Evolutionary conservation across 805 yeast genomes (phyloP), one percentile per base, ranked within the genome.

Genomic region (Brettanomyces sp.): DNA sequence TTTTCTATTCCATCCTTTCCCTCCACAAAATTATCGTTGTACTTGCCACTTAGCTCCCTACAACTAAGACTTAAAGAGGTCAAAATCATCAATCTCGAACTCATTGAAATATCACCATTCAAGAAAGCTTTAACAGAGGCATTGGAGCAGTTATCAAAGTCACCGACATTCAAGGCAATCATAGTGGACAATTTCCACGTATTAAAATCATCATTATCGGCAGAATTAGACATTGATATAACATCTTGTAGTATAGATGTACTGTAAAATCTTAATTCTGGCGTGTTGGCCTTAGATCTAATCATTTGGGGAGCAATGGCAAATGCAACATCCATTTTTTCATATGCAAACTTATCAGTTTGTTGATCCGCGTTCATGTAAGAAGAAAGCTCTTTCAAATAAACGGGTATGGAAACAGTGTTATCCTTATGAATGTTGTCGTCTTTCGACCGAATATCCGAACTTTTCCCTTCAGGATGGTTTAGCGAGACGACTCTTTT

Each of bases 81-180:
- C 18, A 93, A 61, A 7, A 90, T 68, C 28, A 76, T 65, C 64
- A 90, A 69, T 42, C 98, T 64, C 49, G 82, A 90, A 49, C 85
- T 93, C 18, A 93, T 60, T 0, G 95, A 87, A 50, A 83, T 78
- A 56, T 91, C 99, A 0, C 90, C 89, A 0, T 73, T 69, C 34
- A 77, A 66, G 14, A 89, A 65, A 14, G 81, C 59, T 25, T 67
- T 57, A 37, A 76, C 62, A 0, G 80, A 57, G 25, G 72, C 68
- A 1, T 65, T 56, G 0, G 87, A 79, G 3, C 68, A 54, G 6
- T 34, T 44, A 4, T 72, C 67, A 39, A 58, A 59, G 42, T 70
- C 70, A 0, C 80, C 67, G 0, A 75, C 80, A 14, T 85, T 65
- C 1, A 87, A 68, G 2, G 93, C 78, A 5, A 82, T 76, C 58